Evolutionary conservation across 2,329 filamentous ascomycete genomes (phyloP), one percentile per base, ranked within the genome.

Genomic region (Diaporthe capsici): DNA sequence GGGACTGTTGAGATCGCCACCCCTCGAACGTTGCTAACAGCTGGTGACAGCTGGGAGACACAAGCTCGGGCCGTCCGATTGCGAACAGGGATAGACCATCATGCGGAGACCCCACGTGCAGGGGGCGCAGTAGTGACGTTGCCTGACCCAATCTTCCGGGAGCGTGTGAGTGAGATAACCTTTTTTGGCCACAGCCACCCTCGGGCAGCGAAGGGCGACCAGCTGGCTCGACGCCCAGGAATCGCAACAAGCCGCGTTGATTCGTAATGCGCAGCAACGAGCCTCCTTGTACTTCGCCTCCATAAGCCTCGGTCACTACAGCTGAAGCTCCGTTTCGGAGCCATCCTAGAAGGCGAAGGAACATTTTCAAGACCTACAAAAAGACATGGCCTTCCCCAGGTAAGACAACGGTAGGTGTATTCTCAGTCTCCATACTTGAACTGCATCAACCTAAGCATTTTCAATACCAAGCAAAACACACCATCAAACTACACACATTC

Each of bases 91-190:
- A 55, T 70, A 13, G 34, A 70, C 65, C 65, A 55, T 55, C 8
- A 13, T 39, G 65, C 17, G 22, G 47, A 8, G 34, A 12, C n/a
- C n/a, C 65, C 65, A 55, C 65, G 25, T 70, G 65, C 65, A 55
- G 53, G 53, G 51, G 73, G 73, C 73, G 73, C 73, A 75, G 67
- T 60, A 55, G 68, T 61, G 67, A 73, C 71, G 71, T 73, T n/a
- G 61, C 57, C 34, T 61, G 34, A 44, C 49, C 65, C 65, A 28
- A 55, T 39, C 57, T 34, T 65, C 34, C 25, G 57, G 58, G 34
- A 42, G 34, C 42, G 25, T 15, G 25, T 25, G 22, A 53, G 42
- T 20, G 20, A 72, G 25, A 49, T 60, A 58, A 55, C 55, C 58
- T 63, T 39, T 39, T 68, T 31, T 70, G 49, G 65, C 51, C 73